These are phyloP conservation scores for Pleurotus sapidus DNA, from an alignment of 768 basidiomycete genomes.

Conservation along the genomic window DNA sequence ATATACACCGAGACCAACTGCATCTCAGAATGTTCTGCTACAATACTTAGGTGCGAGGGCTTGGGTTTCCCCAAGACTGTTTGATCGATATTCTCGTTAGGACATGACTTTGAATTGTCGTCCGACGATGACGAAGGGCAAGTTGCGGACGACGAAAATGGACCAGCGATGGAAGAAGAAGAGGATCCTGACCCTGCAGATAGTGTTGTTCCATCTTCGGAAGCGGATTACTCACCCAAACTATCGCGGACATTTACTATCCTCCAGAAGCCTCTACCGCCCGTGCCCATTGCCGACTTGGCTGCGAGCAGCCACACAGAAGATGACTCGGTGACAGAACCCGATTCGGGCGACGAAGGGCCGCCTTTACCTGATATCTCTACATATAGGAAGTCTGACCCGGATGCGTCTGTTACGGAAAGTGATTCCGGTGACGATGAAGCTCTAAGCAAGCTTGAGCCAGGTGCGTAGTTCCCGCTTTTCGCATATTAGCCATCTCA, in stretches of 20 bases:
- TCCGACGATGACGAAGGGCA: constrained; percentile 47
- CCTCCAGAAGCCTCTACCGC: neutral
- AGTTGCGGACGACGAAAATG: constrained; percentile 17
- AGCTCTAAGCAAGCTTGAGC: neutral
- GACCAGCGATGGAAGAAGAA: constrained; percentile 21
- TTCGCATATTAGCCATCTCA: neutral
- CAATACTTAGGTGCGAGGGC: constrained; percentile 47
- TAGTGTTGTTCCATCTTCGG: neutral
- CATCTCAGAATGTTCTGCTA: constrained; percentile 39
- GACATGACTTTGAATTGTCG: constrained; percentile 42
- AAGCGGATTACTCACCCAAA: constrained; percentile 1
- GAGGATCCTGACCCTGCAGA: constrained; percentile 13
- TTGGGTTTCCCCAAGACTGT: neutral
- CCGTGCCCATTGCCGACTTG: neutral
- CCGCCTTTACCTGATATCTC: neutral
- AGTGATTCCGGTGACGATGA: constrained; percentile 15
- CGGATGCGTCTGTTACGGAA: constrained; percentile 3
- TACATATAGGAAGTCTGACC: neutral
- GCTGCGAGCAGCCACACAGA: constrained; percentile 1
- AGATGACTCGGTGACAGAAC: constrained; percentile 6
- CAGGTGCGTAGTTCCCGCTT: neutral
- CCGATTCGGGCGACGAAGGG: neutral
- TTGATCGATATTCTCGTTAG: constrained; percentile 18
- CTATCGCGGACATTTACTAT: neutral
- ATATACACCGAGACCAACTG: neutral